Conservation (phyloP, 2,329 filamentous ascomycete genomes). For the Alternaria tenuissima region DNA sequence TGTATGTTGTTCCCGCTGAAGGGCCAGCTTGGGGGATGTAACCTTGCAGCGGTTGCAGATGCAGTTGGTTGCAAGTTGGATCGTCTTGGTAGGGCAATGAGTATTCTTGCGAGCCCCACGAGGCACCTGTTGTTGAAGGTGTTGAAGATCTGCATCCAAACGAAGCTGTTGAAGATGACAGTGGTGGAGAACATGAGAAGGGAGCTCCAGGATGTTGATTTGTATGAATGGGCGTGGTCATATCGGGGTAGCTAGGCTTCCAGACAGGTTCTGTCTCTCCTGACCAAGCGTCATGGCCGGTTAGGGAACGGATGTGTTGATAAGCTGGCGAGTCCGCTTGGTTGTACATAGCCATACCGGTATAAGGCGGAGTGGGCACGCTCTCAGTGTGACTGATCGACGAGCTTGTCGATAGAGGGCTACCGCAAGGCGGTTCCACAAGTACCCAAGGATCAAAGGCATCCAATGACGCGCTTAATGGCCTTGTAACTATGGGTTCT, state of each 20-base stretch:
- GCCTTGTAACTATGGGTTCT: constrained; percentile 6
- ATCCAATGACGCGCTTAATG: constrained; percentile 12
- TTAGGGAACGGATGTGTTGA: neutral
- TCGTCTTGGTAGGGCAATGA: neutral
- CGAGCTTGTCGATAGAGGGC: constrained; percentile 22
- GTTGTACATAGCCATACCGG: constrained; percentile 4
- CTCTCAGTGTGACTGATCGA: constrained; percentile 22
- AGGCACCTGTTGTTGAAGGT: constrained; percentile 71
- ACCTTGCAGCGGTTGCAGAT: neutral
- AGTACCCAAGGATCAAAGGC: constrained; percentile 26
- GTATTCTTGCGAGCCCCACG: constrained; percentile 7
- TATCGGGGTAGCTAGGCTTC: constrained; percentile 5
- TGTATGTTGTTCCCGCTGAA: neutral
- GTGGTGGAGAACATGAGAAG: constrained; percentile 45
- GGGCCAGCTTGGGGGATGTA: neutral
- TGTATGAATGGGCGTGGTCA: neutral
- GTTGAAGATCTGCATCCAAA: constrained; percentile 78
- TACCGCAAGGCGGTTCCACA: constrained; percentile 12
- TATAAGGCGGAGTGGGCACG: constrained; percentile 20
- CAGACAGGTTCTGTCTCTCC: constrained; percentile 8
- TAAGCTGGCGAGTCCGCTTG: neutral
- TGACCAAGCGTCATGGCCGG: neutral
- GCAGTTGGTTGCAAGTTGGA: constrained; percentile 3
- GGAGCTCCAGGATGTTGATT: no score
- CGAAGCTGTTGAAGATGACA: constrained; percentile 73